A percentile compares a stretch with the other conserved stretches of the same genome.
Conservation (phyloP, 2,329 filamentous ascomycete genomes). For the Pseudogymnoascus sp. region DNA sequence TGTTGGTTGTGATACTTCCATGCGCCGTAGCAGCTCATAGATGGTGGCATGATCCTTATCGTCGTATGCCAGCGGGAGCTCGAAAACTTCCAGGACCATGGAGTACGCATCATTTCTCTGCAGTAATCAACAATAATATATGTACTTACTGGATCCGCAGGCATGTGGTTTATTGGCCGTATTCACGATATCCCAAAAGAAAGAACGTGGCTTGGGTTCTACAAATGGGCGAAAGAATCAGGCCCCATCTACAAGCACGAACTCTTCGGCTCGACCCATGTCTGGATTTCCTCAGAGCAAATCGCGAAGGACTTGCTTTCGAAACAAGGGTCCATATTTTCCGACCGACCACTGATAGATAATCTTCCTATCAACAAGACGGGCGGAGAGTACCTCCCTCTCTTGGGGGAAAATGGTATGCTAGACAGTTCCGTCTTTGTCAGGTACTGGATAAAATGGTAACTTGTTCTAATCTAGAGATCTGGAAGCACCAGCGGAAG, state of each 20-base stretch:
- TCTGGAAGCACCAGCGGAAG: constrained; percentile 41
- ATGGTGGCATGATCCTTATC: constrained; percentile 3
- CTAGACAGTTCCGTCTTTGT: background rate
- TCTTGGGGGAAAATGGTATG: constrained; percentile 36
- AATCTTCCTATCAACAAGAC: constrained; percentile 40
- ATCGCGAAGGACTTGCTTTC: constrained; percentile 38
- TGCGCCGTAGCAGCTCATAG: background rate
- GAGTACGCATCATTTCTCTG: background rate
- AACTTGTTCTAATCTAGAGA: constrained; percentile 27
- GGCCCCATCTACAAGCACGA: constrained; percentile 39
- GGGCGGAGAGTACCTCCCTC: constrained; percentile 38
- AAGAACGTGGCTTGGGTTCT: constrained; percentile 38
- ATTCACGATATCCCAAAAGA: constrained; percentile 37
- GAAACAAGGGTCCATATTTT: constrained; percentile 35
- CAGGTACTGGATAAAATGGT: background rate
- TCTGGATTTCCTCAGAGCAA: constrained; percentile 40
- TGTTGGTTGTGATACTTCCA: background rate
- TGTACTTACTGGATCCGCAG: constrained; percentile 21
- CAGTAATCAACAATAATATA: background rate
- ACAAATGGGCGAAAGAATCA: constrained; percentile 38
- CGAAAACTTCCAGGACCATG: constrained; percentile 1
- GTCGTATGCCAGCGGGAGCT: constrained; percentile 7
- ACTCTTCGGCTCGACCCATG: constrained; percentile 37
- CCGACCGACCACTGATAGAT: constrained; percentile 38
- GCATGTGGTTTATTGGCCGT: constrained; percentile 35